Conservation (phyloP, 768 basidiomycete genomes). For the Tremella mesenterica region DNA sequence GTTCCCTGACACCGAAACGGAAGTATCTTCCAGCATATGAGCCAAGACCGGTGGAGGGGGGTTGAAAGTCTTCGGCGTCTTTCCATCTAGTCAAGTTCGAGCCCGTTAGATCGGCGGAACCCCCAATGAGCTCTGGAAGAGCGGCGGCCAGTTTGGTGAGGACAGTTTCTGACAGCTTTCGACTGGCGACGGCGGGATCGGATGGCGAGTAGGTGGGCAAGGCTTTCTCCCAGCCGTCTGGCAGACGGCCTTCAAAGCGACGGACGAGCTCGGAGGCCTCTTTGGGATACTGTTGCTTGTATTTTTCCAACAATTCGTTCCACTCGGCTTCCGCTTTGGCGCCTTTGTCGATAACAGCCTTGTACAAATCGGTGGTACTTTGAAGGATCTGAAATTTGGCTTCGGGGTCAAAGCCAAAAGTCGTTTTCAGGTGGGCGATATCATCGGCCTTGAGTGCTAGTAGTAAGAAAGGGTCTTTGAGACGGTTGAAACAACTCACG, state of each 20-base stretch:
- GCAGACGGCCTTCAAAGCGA: constrained; percentile 72
- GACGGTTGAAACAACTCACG: constrained; percentile 53
- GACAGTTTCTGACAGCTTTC: constrained; percentile 86
- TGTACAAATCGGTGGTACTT: constrained; percentile 62
- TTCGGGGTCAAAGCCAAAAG: constrained; percentile 71
- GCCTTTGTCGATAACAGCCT: constrained; percentile 60
- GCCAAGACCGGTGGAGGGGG: constrained; percentile 72
- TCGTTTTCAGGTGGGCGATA: constrained; percentile 68
- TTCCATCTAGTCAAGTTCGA: constrained; percentile 70
- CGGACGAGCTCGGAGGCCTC: constrained; percentile 80
- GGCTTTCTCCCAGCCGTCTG: constrained; percentile 73
- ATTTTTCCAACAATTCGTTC: constrained; percentile 59
- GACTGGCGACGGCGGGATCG: constrained; percentile 78
- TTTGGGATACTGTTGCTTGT: constrained; percentile 67
- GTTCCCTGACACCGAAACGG: constrained; percentile 94
- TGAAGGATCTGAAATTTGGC: constrained; percentile 69
- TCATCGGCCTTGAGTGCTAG: constrained; percentile 88
- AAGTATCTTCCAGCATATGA: constrained; percentile 80
- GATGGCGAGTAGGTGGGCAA: constrained; percentile 76
- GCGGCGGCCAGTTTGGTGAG: constrained; percentile 63
- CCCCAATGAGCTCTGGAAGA: constrained; percentile 75
- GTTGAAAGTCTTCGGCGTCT: constrained; percentile 72
- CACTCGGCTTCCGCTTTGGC: constrained; percentile 66
- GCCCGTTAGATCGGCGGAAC: constrained; percentile 85
- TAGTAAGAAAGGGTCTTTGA: neutral